Base-by-base conservation (phyloP, 352 stramenopile genomes). In the Pythium sp. region DNA sequence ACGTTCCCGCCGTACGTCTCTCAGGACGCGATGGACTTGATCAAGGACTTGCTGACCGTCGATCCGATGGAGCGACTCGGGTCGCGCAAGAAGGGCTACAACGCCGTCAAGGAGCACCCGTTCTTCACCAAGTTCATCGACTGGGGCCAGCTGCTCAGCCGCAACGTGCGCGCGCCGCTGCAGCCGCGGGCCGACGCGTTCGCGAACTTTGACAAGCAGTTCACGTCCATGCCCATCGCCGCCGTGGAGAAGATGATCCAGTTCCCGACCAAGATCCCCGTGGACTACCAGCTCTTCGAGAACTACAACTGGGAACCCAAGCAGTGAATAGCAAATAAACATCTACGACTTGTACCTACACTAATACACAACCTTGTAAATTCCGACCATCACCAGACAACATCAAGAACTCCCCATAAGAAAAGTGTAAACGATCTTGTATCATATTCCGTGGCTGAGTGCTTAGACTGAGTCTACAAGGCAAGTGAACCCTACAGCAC, bases 191-290 rank as follows among this genome's bases (percentile, higher is more conserved):
- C 80, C 38, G 84, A 82, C 34, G 84, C 86, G 24, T 92, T 87
- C 34, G 82, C 74, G 49, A 97, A 96, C 67, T 97, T 97, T 66
- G 90, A 96, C 64, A 80, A 80, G 24, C 76, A 94, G 65, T 96
- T 97, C 70, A 96, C 89, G 18, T 91, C 82, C 34, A 90, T 97
- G 79, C 74, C 86, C 26, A 68, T 95, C 47, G 72, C 76, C 32
- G 72, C 73, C 0, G 82, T 92, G 49, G 82, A 92, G 47, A 89
- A 81, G 61, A 94, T 94, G 86, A 75, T 77, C 9, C 80, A 84
- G 61, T 94, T 94, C 68, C 82, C 84, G 5, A 76, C 85, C 8
- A 90, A 91, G 67, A 86, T 90, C 34, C 81, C 83, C 5, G 84
- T 91, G 72, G 86, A 92, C 70, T 90, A 94, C 62, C 84, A 93